A percentile compares a stretch with the other conserved stretches of the same genome.
These are phyloP conservation scores for Cryphonectria carpinicola DNA, from an alignment of 2,329 filamentous ascomycete species.

Conservation along the genomic window DNA sequence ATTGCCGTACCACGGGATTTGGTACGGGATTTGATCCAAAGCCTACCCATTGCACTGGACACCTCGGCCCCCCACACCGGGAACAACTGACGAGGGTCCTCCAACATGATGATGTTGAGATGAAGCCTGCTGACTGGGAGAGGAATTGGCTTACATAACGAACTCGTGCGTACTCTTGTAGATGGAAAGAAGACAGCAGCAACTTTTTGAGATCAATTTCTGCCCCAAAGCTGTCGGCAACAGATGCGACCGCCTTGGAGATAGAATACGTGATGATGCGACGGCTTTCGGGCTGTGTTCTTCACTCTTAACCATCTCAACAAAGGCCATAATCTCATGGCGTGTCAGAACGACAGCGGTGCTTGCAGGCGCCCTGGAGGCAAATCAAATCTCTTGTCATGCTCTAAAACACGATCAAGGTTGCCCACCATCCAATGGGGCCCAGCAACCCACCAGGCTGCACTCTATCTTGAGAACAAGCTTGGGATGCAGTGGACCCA, in stretches of 20 bases:
- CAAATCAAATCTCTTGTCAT: background rate
- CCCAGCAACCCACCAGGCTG: background rate
- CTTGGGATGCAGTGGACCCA: too few relatives aligned
- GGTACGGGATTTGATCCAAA: conserved; percentile 26
- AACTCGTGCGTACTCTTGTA: background rate
- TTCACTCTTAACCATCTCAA: too few relatives aligned
- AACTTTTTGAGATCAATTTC: background rate
- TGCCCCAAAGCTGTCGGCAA: background rate
- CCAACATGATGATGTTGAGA: background rate
- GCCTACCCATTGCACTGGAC: conserved; percentile 10
- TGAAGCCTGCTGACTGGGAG: background rate
- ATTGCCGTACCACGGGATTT: conserved; percentile 22
- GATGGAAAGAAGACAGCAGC: background rate
- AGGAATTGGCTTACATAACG: background rate
- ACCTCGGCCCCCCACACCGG: conserved; percentile 2
- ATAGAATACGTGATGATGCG: background rate
- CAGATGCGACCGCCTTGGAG: background rate
- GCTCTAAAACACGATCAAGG: background rate
- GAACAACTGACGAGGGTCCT: conserved; percentile 3
- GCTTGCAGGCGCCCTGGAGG: background rate
- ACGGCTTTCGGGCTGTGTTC: background rate
- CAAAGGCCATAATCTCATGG: background rate
- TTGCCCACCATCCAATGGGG: background rate
- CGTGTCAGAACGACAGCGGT: background rate
- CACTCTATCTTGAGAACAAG: background rate